Evolutionary conservation across 176 grass and related monocot species (phyloP).

Genomic region (Rhipidocladum racemiflorum): DNA sequence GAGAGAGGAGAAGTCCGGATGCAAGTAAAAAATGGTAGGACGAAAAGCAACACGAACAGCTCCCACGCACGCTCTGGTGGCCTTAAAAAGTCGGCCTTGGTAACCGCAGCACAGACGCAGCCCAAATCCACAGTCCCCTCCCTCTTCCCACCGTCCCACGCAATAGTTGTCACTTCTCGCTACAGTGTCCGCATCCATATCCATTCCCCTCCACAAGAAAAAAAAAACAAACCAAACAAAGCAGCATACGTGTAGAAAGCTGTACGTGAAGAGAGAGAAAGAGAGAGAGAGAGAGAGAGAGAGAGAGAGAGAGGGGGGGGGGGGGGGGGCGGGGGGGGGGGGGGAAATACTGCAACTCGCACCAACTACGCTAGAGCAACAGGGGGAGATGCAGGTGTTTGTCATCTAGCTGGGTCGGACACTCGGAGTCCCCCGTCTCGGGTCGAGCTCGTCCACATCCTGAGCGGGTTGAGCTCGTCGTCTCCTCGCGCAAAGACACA

Average conservation of each 20-base stretch:
- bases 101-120: constrained; percentile 22
- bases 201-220: constrained; percentile 11
- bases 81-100: constrained; percentile 22
- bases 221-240: not conserved
- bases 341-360: not conserved
- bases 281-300: no score
- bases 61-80: not conserved
- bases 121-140: not conserved
- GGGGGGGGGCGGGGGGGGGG: no score
- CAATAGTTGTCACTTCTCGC: constrained; percentile 16
- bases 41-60: not conserved
- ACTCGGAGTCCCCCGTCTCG: not conserved
- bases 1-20: not conserved
- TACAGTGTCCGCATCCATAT: constrained; percentile 27
- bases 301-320: no score
- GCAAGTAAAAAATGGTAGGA: no score
- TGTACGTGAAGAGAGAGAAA: no score
- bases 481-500: constrained; percentile 13
- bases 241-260: no score
- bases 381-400: constrained; percentile 11
- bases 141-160: not conserved
- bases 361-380: constrained; percentile 27
- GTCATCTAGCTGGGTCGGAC: constrained; percentile 21
- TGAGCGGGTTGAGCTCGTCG: not conserved
- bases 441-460: constrained; percentile 18